Evolutionary conservation across 352 stramenopile genomes (phyloP), one percentile per base, ranked within the genome.

Genomic region (Phytophthora chlamydospora): DNA sequence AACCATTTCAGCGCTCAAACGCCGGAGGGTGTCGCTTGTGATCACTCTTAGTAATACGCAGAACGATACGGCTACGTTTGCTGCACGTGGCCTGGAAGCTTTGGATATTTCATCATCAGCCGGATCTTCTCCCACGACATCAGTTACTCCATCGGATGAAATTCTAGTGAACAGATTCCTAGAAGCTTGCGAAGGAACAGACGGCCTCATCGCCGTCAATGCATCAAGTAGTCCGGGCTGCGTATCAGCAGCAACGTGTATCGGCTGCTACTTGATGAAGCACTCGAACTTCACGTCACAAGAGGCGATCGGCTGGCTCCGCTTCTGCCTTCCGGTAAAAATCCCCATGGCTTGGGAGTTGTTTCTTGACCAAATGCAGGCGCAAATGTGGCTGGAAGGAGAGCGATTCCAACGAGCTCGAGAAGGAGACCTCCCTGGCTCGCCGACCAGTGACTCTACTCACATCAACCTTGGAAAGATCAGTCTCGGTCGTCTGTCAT

Each of bases 181-280:
- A n/a, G 62, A 77, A 33, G 73, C 71, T 38, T 97, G 96, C 57
- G 97, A 99, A 71, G 62, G 66, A 10, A 76, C 80, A 1, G 43
- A 64, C 1, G 79, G 73, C 27, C 44, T 78, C n/a, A 73, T 93
- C 8, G 83, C 81, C 0, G 68, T 92, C 2, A 93, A 99, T 73
- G 98, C 88, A 9, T 70, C 49, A 4, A 55, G 21, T 38, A 19
- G 14, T 21, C 56, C 39, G 47, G 39, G 53, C 9, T 50, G 33
- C 16, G 27, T 62, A 75, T 81, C 91, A 6, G 98, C 96, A 0
- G 96, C 92, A 1, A 98, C 95, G 0, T 98, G 94, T 66, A 98
- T 99, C 34, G 97, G 93, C 6, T 97, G 93, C 48, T 99, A 98
- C 67, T 68, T 99, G 32, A 99, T 99, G 95, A 99, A 99, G 69